Conservation (phyloP, 805 yeast species). For the Candida namnaoensis region DNA sequence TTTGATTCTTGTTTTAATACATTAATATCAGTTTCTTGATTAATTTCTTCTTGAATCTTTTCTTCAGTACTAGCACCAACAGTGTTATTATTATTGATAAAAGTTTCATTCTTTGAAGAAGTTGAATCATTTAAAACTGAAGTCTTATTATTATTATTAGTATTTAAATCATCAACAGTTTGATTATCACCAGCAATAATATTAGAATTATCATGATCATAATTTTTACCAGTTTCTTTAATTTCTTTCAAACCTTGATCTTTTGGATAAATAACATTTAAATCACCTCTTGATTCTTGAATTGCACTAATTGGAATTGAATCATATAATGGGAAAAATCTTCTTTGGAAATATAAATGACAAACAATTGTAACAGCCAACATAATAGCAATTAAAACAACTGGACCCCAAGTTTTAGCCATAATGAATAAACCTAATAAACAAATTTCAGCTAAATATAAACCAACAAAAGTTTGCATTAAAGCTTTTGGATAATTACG, state of each 20-base stretch:
- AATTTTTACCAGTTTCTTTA: slow-evolving; percentile 35
- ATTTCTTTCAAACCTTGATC: slow-evolving; percentile 63
- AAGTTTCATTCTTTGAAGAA: slow-evolving; percentile 20
- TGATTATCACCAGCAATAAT: slow-evolving; percentile 19
- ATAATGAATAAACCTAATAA: slow-evolving; percentile 65
- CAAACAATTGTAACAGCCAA: slow-evolving; percentile 47
- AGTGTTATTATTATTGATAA: slow-evolving; percentile 15
- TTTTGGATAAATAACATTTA: slow-evolving; percentile 43
- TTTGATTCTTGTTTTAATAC: slow-evolving; percentile 11
- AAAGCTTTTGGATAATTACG: slow-evolving; percentile 65
- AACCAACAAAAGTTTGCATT: slow-evolving; percentile 62
- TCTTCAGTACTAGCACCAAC: slow-evolving; percentile 15
- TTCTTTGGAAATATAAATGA: slow-evolving; percentile 51
- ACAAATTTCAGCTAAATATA: slow-evolving; percentile 66
- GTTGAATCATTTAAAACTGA: slow-evolving; percentile 14
- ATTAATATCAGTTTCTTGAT: slow-evolving; percentile 11
- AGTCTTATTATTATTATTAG: slow-evolving; percentile 10
- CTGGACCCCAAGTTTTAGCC: slow-evolving; percentile 73
- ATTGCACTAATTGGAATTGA: slow-evolving; percentile 60
- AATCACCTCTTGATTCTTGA: slow-evolving; percentile 27
- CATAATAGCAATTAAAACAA: slow-evolving; percentile 58
- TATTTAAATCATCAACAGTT: slow-evolving; percentile 4
- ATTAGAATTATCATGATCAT: slow-evolving; percentile 17
- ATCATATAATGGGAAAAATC: slow-evolving; percentile 56
- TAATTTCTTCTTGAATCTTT: slow-evolving; percentile 15